Percentiles rank a stretch among this genome's conserved stretches.
phyloP scores from a whole-genome alignment of 768 basidiomycete species.

The Jaapia argillacea region DNA sequence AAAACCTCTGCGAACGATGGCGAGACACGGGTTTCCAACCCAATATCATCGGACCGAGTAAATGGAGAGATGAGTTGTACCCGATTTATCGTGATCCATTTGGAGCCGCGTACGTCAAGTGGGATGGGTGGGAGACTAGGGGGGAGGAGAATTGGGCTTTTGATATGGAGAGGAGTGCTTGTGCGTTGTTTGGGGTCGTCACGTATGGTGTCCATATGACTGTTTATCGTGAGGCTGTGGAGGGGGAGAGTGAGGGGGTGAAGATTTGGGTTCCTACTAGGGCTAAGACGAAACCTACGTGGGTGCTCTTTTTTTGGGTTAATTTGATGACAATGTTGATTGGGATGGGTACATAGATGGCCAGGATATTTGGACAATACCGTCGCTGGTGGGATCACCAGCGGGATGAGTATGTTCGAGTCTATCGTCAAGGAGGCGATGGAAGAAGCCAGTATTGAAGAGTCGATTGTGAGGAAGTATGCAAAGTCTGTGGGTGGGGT shows the following conservation, averaged over 20 bases:
- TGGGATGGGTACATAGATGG: slow-evolving; percentile 36
- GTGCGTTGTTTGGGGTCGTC: slow-evolving; percentile 79
- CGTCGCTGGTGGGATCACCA: slow-evolving; percentile 86
- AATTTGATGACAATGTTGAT: background rate
- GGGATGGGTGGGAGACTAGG: slow-evolving; percentile 7
- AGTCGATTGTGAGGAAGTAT: slow-evolving; percentile 48
- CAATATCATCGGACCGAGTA: slow-evolving; percentile 57
- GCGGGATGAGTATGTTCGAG: slow-evolving; percentile 63
- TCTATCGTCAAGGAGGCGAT: slow-evolving; percentile 82
- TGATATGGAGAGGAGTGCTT: slow-evolving; percentile 83
- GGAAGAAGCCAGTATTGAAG: slow-evolving; percentile 84
- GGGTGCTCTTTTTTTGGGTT: slow-evolving; percentile 17
- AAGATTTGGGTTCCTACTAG: slow-evolving; percentile 85
- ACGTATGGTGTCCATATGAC: slow-evolving; percentile 94
- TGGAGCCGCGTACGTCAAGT: slow-evolving; percentile 35
- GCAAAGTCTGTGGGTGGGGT: slow-evolving; percentile 56
- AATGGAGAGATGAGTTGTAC: slow-evolving; percentile 87
- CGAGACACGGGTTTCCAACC: slow-evolving; percentile 52
- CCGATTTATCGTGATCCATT: slow-evolving; percentile 66
- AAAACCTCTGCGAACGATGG: slow-evolving; percentile 67
- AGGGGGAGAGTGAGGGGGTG: slow-evolving; percentile 25
- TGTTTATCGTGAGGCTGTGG: slow-evolving; percentile 50
- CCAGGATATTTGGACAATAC: slow-evolving; percentile 86
- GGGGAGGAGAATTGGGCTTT: slow-evolving; percentile 57
- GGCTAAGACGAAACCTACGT: slow-evolving; percentile 84